Percentiles rank a stretch among this genome's conserved stretches.
Evolutionary conservation across 2,329 filamentous ascomycete species (phyloP).

Genomic region (Ophiostoma fasciatum): DNA sequence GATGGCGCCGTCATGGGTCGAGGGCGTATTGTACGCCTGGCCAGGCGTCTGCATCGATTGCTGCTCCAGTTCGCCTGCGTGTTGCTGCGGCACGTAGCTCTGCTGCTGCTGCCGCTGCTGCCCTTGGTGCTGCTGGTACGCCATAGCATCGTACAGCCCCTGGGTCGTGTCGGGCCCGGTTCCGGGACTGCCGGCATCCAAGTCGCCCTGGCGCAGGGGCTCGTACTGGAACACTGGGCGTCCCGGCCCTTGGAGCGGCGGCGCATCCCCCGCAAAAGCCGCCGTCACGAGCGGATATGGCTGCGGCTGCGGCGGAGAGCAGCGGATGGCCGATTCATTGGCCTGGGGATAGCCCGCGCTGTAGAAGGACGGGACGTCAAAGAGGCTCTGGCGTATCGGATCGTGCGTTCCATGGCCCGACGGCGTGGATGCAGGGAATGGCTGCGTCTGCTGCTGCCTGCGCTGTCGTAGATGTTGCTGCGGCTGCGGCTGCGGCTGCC

Average conservation of each 20-base stretch:
- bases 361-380: conserved; percentile 32
- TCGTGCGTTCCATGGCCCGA: conserved; percentile 47
- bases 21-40: conserved; percentile 20
- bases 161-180: not conserved
- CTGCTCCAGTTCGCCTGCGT: conserved; percentile 13
- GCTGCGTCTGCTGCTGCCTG: conserved; percentile 10
- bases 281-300: not conserved
- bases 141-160: not conserved
- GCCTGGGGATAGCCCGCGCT: conserved; percentile 34
- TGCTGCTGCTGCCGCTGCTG: conserved; percentile 2
- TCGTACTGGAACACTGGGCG: not conserved
- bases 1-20: conserved; percentile 28
- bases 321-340: conserved; percentile 31
- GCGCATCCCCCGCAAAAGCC: not conserved
- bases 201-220: not conserved
- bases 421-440: conserved; percentile 28
- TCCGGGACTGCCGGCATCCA: not conserved
- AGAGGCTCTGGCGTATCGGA: conserved; percentile 40
- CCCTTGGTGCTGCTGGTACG: conserved; percentile 7
- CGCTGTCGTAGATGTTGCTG: no score
- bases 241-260: not conserved
- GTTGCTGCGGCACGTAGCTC: conserved; percentile 7
- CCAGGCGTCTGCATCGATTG: conserved; percentile 13
- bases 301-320: conserved; percentile 20
- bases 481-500: not conserved